These are phyloP conservation scores for Remersonia thermophila DNA, from an alignment of 2,329 filamentous ascomycete genomes.

Conservation along the genomic window DNA sequence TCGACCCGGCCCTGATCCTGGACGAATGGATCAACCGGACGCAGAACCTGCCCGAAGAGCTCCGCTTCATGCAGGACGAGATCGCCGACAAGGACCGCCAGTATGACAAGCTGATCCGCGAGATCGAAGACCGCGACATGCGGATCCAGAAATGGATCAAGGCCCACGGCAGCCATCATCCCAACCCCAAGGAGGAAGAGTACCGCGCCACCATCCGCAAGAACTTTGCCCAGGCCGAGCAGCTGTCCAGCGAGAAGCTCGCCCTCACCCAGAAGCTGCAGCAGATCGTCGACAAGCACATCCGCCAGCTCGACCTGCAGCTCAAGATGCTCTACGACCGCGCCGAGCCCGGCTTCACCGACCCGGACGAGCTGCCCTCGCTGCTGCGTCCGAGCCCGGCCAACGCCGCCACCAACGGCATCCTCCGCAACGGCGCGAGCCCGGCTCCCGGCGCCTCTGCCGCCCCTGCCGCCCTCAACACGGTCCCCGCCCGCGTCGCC, in stretches of 20 bases:
- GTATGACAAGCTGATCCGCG: slow-evolving; percentile 54
- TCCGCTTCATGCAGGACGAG: slow-evolving; percentile 73
- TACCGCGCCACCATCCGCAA: slow-evolving; percentile 55
- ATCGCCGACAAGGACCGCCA: slow-evolving; percentile 67
- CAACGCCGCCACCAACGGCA: slow-evolving; percentile 28
- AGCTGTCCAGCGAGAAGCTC: slow-evolving; percentile 64
- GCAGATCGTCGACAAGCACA: slow-evolving; percentile 48
- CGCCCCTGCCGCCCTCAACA: slow-evolving; percentile 27
- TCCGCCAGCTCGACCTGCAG: slow-evolving; percentile 48
- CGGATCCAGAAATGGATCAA: slow-evolving; percentile 76
- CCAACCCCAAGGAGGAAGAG: slow-evolving; percentile 63
- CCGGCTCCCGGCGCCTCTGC: slow-evolving; percentile 19
- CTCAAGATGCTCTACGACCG: slow-evolving; percentile 51
- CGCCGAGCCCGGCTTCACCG: slow-evolving; percentile 47
- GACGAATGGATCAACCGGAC: slow-evolving; percentile 67
- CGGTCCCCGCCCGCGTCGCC: slow-evolving; percentile 27
- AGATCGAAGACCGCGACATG: slow-evolving; percentile 59
- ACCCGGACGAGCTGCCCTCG: slow-evolving; percentile 52
- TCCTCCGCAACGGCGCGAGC: slow-evolving; percentile 31
- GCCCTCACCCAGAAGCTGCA: slow-evolving; percentile 53
- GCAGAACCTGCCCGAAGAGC: slow-evolving; percentile 69
- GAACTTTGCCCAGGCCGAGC: slow-evolving; percentile 55
- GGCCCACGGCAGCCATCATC: slow-evolving; percentile 57
- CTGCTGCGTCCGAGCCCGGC: slow-evolving; percentile 46
- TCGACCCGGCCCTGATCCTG: slow-evolving; percentile 57